phyloP scores from a whole-genome alignment of 2,329 filamentous ascomycete species.

The Calonectria honghensis region DNA sequence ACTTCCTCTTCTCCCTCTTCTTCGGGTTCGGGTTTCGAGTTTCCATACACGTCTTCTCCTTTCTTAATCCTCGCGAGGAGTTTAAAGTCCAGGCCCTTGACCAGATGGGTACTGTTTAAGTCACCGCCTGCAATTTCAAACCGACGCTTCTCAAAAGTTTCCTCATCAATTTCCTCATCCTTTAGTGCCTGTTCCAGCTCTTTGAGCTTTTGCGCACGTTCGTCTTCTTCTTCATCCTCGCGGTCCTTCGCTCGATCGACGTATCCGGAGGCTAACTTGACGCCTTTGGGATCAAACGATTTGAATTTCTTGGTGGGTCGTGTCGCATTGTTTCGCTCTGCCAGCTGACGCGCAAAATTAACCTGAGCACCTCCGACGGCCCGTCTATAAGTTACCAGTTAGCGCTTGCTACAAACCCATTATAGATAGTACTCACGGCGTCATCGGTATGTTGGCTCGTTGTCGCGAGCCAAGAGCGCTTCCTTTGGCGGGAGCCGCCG shows the following conservation, averaged over 20 bases:
- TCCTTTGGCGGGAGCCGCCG: conserved; percentile 57
- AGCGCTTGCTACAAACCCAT: conserved; percentile 40
- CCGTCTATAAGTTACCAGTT: conserved; percentile 69
- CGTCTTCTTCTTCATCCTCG: conserved; percentile 71
- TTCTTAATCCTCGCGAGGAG: conserved; percentile 81
- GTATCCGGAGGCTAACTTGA: conserved; percentile 87
- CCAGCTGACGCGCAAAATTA: conserved; percentile 90
- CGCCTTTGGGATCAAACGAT: conserved; percentile 87
- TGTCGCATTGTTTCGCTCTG: conserved; percentile 77
- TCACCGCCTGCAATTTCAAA: conserved; percentile 90
- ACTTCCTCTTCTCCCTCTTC: conserved; percentile 59
- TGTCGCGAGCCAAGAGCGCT: conserved; percentile 83
- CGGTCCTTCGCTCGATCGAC: conserved; percentile 85
- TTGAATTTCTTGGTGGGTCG: conserved; percentile 83
- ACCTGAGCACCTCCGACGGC: conserved; percentile 73
- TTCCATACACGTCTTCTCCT: conserved; percentile 80
- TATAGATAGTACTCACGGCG: conserved; percentile 78
- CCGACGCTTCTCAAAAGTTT: conserved; percentile 84
- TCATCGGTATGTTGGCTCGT: conserved; percentile 92
- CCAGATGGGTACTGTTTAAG: conserved; percentile 85
- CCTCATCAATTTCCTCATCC: conserved; percentile 87
- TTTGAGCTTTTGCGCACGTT: conserved; percentile 79
- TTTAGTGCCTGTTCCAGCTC: conserved; percentile 89
- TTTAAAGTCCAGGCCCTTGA: conserved; percentile 94
- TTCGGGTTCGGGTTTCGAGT: conserved; percentile 54